phyloP scores from a whole-genome alignment of 2,329 filamentous ascomycete species.

The Aspergillus quadricinctus region DNA sequence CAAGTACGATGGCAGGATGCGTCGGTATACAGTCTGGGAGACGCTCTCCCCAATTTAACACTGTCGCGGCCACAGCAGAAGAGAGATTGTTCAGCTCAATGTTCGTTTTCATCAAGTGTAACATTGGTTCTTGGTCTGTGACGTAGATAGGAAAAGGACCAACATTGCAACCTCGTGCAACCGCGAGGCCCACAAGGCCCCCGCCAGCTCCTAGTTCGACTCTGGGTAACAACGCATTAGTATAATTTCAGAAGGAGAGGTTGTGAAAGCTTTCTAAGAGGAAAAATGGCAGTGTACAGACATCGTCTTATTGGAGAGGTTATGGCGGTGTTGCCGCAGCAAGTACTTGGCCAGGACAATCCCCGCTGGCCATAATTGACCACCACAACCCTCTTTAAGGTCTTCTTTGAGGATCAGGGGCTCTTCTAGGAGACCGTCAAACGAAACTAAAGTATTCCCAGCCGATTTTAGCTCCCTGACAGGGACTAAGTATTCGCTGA shows the following conservation, averaged over 20 bases:
- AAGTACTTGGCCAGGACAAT: conserved; percentile 84
- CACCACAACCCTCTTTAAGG: conserved; percentile 81
- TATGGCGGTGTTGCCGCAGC: conserved; percentile 65
- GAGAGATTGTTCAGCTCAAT: conserved; percentile 73
- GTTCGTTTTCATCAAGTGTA: conserved; percentile 79
- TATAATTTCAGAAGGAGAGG: not conserved
- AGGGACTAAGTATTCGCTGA: conserved; percentile 55
- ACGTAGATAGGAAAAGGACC: conserved; percentile 60
- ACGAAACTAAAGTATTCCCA: conserved; percentile 52
- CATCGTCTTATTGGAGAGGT: conserved; percentile 66
- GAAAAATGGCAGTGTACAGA: conserved; percentile 45
- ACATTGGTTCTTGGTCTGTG: conserved; percentile 85
- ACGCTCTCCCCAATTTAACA: conserved; percentile 72
- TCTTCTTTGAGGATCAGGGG: conserved; percentile 80
- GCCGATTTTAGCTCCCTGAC: conserved; percentile 50
- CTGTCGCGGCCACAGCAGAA: conserved; percentile 57
- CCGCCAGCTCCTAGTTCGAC: conserved; percentile 90
- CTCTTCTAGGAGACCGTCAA: conserved; percentile 67
- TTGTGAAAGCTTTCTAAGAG: not conserved
- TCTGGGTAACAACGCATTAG: conserved; percentile 44
- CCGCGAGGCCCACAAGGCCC: conserved; percentile 70
- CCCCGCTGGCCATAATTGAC: conserved; percentile 90
- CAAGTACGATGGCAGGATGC: conserved; percentile 77
- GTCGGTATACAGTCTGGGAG: conserved; percentile 33
- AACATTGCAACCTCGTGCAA: conserved; percentile 54